Evolutionary conservation across 139 green algal species (phyloP).

Genomic region (Parachlorella kessleri): DNA sequence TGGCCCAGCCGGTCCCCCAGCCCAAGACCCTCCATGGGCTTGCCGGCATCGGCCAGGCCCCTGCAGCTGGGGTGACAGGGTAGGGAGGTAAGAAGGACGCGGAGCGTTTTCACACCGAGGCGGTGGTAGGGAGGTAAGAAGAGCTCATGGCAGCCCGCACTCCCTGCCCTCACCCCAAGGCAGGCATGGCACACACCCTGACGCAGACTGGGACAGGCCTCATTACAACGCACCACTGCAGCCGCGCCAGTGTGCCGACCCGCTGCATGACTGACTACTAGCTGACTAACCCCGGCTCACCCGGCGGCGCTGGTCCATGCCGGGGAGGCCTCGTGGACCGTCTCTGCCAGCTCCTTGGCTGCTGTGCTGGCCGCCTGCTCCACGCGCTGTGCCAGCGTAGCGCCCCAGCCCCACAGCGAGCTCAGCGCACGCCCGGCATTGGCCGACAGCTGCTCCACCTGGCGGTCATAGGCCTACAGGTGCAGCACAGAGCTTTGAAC

Average conservation of each 20-base stretch:
- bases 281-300: no score
- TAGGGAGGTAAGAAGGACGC: neutral
- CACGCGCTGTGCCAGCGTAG: neutral
- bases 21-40: neutral
- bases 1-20: constrained; percentile 3
- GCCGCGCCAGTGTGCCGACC: no score
- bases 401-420: constrained; percentile 15
- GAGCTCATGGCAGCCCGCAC: no score
- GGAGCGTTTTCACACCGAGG: no score
- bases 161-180: no score
- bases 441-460: neutral
- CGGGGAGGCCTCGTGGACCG: constrained; percentile 11
- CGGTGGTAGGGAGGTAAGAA: no score
- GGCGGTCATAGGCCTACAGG: constrained; percentile 10
- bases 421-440: constrained; percentile 2
- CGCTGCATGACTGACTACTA: no score
- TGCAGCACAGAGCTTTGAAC: no score
- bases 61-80: neutral
- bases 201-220: no score
- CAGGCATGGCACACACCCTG: no score
- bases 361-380: constrained; percentile 6
- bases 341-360: constrained; percentile 15
- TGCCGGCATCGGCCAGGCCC: no score
- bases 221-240: no score
- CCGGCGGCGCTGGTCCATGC: neutral